These are phyloP conservation scores for Lactarius indigo DNA, from an alignment of 768 basidiomycete species.

Conservation along the genomic window DNA sequence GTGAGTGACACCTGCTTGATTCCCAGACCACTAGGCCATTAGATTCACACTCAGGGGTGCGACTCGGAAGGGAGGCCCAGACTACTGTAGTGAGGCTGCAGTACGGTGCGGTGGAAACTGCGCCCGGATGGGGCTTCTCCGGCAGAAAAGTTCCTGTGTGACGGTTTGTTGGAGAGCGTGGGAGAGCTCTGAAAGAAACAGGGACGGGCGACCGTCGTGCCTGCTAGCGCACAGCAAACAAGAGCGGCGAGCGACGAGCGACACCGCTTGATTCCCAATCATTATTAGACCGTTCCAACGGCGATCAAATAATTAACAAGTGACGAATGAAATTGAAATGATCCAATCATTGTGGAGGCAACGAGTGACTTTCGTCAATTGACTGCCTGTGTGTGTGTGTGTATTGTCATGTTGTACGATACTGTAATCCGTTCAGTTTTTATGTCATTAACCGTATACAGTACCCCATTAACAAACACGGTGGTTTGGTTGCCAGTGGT, in stretches of 20 bases:
- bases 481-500: neutral
- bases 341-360: neutral
- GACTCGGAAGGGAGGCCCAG: neutral
- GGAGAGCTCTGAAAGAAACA: neutral
- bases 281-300: slow-evolving; percentile 23
- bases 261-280: slow-evolving; percentile 15
- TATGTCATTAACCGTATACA: neutral
- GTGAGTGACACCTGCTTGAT: neutral
- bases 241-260: neutral
- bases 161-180: neutral
- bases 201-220: neutral
- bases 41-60: too few relatives aligned
- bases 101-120: neutral
- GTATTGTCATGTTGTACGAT: neutral
- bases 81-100: neutral
- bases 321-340: slow-evolving; percentile 1
- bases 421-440: neutral
- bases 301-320: slow-evolving; percentile 18
- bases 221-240: neutral
- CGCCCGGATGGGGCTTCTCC: neutral
- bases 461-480: neutral
- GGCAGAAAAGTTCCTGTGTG: neutral
- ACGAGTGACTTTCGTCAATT: neutral
- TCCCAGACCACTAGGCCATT: slow-evolving; percentile 2
- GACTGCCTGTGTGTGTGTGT: neutral